Base-by-base conservation (phyloP, 1,284 basidiomycete genomes). In the Cryptococcus sp. region DNA sequence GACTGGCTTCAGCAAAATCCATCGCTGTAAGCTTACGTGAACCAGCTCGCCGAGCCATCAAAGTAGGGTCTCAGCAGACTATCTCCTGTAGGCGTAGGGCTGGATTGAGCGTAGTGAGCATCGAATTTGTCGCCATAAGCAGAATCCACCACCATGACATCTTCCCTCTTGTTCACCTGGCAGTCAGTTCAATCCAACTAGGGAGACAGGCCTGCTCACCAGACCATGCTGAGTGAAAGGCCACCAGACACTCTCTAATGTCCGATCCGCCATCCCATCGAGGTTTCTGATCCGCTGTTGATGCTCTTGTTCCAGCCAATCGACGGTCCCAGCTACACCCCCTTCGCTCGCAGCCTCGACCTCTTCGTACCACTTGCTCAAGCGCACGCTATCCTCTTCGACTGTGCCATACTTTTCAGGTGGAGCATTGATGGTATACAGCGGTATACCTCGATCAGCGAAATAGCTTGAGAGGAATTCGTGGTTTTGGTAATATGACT, bases 31-130 rank as follows among this genome's bases (percentile, higher is more conserved):
- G 63, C 68, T 59, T 43, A 73, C 70, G 94, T 98, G 91, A 94
- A 98, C 94, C 94, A 98, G 14, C 91, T 94, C 0, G 94, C 92
- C 0, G 91, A 94, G 7, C 89, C 87, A 66, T 97, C 94, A 55
- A 92, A 83, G 58, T 88, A 83, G 1, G 87, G 84, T 40, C 80
- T 77, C 5, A 94, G 77, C 24, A 87, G 68, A 34, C 66, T 67
- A 3, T 61, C 54, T 41, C 52, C 31, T 47, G 56, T n/a, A 31
- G 51, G 16, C 23, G 42, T 18, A 7, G 49, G 21, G 21, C 48
- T 43, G 45, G 45, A 32, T 32, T 60, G 63, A 40, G 74, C 64
- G 31, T 78, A 74, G 61, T 83, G 85, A 34, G 86, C 79, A 55
- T 83, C 86, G 76, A 94, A 92, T 69, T 86, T 87, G 76, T 98